phyloP scores from a whole-genome alignment of 352 stramenopile genomes.

The Globisporangium cylindrosporum region DNA sequence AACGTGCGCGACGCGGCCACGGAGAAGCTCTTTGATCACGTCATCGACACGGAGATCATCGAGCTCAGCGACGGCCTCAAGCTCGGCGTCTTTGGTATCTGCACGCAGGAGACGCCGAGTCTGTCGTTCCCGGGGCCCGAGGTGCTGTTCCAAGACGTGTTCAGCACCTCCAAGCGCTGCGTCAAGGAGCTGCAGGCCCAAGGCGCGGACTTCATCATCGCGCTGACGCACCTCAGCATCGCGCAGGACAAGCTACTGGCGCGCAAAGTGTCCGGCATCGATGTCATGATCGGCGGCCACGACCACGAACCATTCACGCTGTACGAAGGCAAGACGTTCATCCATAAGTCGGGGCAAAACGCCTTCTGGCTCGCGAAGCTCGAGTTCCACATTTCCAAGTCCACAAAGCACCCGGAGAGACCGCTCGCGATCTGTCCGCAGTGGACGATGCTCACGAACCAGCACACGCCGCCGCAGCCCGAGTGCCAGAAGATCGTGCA shows the following conservation, averaged over 20 bases:
- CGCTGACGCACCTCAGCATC: constrained; percentile 82
- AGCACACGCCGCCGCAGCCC: constrained; percentile 46
- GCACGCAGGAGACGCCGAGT: constrained; percentile 59
- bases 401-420: constrained; percentile 31
- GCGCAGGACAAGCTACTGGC: constrained; percentile 72
- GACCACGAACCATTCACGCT: constrained; percentile 90
- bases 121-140: constrained; percentile 15
- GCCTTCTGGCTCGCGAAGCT: constrained; percentile 83
- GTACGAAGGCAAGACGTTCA: constrained; percentile 76
- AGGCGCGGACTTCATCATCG: constrained; percentile 82
- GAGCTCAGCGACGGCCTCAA: constrained; percentile 47
- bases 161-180: constrained; percentile 12
- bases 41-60: constrained; percentile 57
- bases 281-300: constrained; percentile 89
- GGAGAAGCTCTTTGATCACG: constrained; percentile 28
- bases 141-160: constrained; percentile 13
- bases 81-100: constrained; percentile 70
- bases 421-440: constrained; percentile 51
- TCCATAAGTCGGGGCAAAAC: constrained; percentile 90
- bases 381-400: constrained; percentile 65
- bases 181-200: constrained; percentile 42
- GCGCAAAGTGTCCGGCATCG: constrained; percentile 57
- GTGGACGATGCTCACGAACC: constrained; percentile 85
- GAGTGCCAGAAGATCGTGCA: constrained; percentile 64
- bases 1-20: constrained; percentile 55